These are phyloP conservation scores for Rheum nobile DNA, from an alignment of 148 eudicot genomes.

Conservation along the genomic window DNA sequence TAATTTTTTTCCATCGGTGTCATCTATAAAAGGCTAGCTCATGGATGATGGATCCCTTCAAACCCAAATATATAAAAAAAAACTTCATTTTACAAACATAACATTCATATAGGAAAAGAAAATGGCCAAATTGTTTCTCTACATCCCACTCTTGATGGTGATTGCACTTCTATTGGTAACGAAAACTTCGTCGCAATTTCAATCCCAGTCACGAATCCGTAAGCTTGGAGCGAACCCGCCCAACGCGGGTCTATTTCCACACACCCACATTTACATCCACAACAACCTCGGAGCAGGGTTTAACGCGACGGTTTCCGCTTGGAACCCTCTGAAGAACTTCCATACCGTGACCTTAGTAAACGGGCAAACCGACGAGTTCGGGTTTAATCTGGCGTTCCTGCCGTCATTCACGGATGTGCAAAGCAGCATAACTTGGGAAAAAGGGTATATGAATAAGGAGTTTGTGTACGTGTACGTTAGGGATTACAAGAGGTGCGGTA, in stretches of 20 bases:
- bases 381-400: neutral
- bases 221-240: neutral
- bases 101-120: neutral
- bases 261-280: neutral
- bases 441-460: neutral
- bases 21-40: too few species aligned
- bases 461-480: neutral
- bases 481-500: neutral
- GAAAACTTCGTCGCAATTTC: neutral
- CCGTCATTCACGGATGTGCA: neutral
- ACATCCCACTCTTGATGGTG: neutral
- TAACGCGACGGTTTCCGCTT: neutral
- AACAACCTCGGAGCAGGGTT: neutral
- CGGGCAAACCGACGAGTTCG: neutral
- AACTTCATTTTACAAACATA: neutral
- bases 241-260: neutral
- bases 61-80: neutral
- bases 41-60: neutral
- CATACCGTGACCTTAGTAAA: neutral
- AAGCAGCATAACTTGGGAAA: neutral
- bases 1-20: too few species aligned
- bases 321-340: neutral
- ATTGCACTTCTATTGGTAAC: neutral
- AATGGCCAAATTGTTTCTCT: neutral
- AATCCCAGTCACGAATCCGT: neutral